phyloP scores from a whole-genome alignment of 345 rosid genomes.

The Moringa oleifera region DNA sequence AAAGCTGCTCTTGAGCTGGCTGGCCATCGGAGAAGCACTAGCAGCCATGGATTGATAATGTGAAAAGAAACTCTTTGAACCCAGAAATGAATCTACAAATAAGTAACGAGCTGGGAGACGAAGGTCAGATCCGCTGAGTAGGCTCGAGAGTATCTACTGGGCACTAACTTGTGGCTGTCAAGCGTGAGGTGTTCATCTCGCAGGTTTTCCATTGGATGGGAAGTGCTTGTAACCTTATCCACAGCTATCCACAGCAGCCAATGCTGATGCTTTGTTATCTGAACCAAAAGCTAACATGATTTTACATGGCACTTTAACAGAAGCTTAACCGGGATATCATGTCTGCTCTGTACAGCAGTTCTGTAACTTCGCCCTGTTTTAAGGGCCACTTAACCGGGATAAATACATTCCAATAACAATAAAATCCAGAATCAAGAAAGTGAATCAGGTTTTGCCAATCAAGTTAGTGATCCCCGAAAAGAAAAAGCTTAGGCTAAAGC shows the following conservation, averaged over 20 bases:
- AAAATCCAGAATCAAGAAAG: no score
- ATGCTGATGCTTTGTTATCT: not conserved
- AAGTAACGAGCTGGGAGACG: not conserved
- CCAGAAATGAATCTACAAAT: not conserved
- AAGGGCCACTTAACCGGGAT: no score
- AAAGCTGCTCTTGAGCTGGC: conserved; percentile 75
- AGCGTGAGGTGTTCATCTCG: conserved; percentile 25
- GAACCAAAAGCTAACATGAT: no score
- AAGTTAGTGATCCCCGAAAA: no score
- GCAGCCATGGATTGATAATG: conserved; percentile 36
- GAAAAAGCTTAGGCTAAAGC: no score
- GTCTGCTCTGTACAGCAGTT: no score
- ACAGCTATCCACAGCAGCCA: conserved; percentile 23
- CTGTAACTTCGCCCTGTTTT: no score
- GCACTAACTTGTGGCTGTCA: conserved; percentile 22
- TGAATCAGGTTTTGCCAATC: no score
- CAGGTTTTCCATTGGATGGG: conserved; percentile 28
- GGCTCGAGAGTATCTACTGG: conserved; percentile 17
- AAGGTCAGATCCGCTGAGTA: not conserved
- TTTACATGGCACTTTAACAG: no score
- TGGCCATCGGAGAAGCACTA: conserved; percentile 82
- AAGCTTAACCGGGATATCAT: no score
- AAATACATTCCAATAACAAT: no score
- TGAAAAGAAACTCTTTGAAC: not conserved
- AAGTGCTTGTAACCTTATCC: conserved; percentile 26